Conservation (phyloP, 306 rosid species). For the Prunus armeniaca region DNA sequence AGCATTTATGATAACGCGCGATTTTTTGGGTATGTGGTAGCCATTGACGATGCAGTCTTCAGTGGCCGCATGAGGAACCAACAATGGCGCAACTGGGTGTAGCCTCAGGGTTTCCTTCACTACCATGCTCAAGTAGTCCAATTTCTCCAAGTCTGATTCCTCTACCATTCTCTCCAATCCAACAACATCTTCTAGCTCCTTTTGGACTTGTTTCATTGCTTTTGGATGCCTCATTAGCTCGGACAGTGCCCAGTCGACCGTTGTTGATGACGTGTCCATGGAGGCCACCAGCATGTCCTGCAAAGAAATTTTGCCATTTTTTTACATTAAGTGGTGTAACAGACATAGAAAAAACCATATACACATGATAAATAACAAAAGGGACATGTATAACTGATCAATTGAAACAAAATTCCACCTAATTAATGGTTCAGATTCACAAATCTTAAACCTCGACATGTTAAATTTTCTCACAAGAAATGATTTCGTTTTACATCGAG, state of each 20-base stretch:
- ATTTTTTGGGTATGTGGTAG: not conserved
- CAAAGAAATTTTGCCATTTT: not conserved
- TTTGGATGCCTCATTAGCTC: not conserved
- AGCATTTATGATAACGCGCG: not conserved
- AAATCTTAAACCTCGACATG: not conserved
- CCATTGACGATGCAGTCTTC: constrained; percentile 6
- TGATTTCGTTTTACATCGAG: not conserved
- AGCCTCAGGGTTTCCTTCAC: not conserved
- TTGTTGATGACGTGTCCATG: not conserved
- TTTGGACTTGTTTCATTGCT: too few relatives aligned
- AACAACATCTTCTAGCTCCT: too few relatives aligned
- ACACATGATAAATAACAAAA: not conserved
- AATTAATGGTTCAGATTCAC: too few relatives aligned
- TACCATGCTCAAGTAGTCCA: too few relatives aligned
- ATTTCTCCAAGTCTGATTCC: too few relatives aligned
- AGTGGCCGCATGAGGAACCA: not conserved
- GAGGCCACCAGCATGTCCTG: not conserved
- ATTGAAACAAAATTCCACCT: not conserved
- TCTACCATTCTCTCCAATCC: too few relatives aligned
- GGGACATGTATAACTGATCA: not conserved
- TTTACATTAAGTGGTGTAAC: not conserved
- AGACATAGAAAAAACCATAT: too few relatives aligned
- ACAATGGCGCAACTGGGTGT: not conserved
- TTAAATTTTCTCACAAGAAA: not conserved
- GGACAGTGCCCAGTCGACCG: not conserved